Percentiles rank a stretch among this genome's conserved stretches.
Evolutionary conservation across 2,329 filamentous ascomycete genomes (phyloP).

Genomic region (Rhynchosporium graminicola): DNA sequence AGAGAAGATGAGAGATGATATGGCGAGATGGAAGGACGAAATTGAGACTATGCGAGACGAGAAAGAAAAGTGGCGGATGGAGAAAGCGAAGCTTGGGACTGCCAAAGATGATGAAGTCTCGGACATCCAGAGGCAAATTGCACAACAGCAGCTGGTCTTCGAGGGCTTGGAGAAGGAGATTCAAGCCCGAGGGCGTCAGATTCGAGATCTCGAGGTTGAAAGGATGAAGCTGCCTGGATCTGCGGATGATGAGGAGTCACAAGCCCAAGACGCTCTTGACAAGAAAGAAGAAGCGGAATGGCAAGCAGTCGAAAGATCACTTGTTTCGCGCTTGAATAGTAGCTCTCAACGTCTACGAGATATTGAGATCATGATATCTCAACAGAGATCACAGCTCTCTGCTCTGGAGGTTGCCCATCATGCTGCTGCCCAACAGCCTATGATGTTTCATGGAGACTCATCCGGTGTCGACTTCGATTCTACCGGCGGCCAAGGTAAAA

Average conservation of each 20-base stretch:
- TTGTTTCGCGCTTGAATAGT: conserved; percentile 32
- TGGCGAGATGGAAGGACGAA: conserved; percentile 66
- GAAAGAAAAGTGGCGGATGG: conserved; percentile 53
- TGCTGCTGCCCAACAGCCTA: conserved; percentile 23
- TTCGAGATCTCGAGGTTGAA: conserved; percentile 73
- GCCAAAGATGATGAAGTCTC: conserved; percentile 54
- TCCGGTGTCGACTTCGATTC: conserved; percentile 41
- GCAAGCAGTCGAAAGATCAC: conserved; percentile 35
- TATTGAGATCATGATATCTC: conserved; percentile 31
- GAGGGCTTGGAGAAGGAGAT: conserved; percentile 68
- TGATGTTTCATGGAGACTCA: conserved; percentile 40
- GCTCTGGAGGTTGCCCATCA: conserved; percentile 30
- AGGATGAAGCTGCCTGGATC: conserved; percentile 63
- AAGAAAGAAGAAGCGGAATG: conserved; percentile 39
- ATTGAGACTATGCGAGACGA: conserved; percentile 60
- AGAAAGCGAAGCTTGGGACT: conserved; percentile 53
- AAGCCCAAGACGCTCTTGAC: conserved; percentile 35
- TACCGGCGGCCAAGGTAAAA: conserved; percentile 33
- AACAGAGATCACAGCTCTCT: conserved; percentile 29
- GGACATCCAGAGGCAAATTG: conserved; percentile 56
- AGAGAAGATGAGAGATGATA: conserved; percentile 68
- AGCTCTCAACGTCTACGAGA: conserved; percentile 31
- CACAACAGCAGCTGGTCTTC: conserved; percentile 59
- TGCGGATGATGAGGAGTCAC: conserved; percentile 55
- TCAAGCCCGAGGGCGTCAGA: conserved; percentile 67